Conservation (phyloP, 768 basidiomycete species). For the Podaxis sp. region DNA sequence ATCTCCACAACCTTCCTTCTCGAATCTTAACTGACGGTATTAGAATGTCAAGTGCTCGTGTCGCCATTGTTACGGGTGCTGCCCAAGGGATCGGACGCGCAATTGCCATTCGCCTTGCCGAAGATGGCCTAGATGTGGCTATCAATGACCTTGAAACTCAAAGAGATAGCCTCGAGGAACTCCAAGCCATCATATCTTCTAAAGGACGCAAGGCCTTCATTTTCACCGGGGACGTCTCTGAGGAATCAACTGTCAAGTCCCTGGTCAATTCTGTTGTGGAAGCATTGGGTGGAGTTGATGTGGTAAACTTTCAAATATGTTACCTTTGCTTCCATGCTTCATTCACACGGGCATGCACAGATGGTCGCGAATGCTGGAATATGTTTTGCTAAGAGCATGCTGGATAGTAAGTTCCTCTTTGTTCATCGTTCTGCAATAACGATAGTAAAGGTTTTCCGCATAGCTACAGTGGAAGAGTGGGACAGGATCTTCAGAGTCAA, state of each 20-base stretch:
- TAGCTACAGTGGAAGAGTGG: conserved; percentile 29
- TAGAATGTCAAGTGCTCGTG: conserved; percentile 9
- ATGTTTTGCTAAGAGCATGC: conserved; percentile 1
- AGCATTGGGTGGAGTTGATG: conserved; percentile 29
- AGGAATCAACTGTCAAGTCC: conserved; percentile 34
- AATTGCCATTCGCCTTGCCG: conserved; percentile 39
- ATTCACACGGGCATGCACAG: conserved; percentile 16
- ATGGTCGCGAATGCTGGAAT: conserved; percentile 36
- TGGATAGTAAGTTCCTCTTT: conserved; percentile 13
- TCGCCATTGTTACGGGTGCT: conserved; percentile 42
- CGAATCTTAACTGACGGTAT: background rate
- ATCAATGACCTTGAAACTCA: conserved; percentile 32
- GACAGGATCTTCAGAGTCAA: conserved; percentile 30
- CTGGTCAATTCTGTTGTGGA: conserved; percentile 35
- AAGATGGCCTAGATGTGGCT: conserved; percentile 40
- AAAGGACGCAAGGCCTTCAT: conserved; percentile 23
- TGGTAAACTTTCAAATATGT: conserved; percentile 19
- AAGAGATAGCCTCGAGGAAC: background rate
- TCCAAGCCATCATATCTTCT: background rate
- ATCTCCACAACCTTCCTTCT: background rate
- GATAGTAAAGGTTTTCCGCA: background rate
- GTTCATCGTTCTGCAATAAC: background rate
- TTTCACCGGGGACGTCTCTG: conserved; percentile 32
- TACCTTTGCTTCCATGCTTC: background rate
- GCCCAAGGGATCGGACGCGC: conserved; percentile 43